phyloP scores from a whole-genome alignment of 352 stramenopile species.

The Phytophthora pini region DNA sequence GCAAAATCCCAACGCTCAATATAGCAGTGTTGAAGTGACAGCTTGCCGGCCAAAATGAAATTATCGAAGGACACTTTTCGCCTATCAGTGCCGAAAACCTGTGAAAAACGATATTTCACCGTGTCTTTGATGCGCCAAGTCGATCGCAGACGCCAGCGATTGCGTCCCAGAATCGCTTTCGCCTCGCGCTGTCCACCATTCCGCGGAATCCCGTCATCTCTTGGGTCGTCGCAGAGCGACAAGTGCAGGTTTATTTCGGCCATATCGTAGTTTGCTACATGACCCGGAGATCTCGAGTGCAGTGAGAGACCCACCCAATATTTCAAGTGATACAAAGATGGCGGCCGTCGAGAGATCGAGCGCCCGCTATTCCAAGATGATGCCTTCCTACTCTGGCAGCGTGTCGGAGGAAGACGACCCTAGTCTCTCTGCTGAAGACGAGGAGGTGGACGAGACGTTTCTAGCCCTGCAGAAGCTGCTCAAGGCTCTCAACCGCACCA shows the following conservation, averaged over 20 bases:
- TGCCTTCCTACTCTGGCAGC: constrained; percentile 49
- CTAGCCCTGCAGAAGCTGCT: constrained; percentile 79
- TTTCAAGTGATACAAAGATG: constrained; percentile 16
- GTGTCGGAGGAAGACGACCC: constrained; percentile 52
- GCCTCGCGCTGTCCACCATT: constrained; percentile 19
- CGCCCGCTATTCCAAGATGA: constrained; percentile 52
- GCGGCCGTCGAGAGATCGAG: constrained; percentile 23
- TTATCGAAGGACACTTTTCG: constrained; percentile 15
- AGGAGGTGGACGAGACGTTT: constrained; percentile 85
- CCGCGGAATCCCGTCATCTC: no score
- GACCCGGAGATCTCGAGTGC: constrained; percentile 8
- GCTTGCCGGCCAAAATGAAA: constrained; percentile 1
- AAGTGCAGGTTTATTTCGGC: neutral
- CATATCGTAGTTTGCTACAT: constrained; percentile 27
- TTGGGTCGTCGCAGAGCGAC: no score
- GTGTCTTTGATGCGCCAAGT: constrained; percentile 19
- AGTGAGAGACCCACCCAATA: neutral
- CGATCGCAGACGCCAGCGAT: constrained; percentile 2
- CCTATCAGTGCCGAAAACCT: constrained; percentile 4
- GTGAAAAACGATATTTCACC: constrained; percentile 16
- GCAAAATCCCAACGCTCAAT: constrained; percentile 4
- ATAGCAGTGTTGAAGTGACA: neutral
- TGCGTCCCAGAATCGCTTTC: constrained; percentile 33
- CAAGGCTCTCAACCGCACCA: constrained; percentile 62
- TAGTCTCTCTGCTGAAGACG: constrained; percentile 61